Evolutionary conservation across 2,329 filamentous ascomycete species (phyloP).

Genomic region (Hymenoscyphus linearis): DNA sequence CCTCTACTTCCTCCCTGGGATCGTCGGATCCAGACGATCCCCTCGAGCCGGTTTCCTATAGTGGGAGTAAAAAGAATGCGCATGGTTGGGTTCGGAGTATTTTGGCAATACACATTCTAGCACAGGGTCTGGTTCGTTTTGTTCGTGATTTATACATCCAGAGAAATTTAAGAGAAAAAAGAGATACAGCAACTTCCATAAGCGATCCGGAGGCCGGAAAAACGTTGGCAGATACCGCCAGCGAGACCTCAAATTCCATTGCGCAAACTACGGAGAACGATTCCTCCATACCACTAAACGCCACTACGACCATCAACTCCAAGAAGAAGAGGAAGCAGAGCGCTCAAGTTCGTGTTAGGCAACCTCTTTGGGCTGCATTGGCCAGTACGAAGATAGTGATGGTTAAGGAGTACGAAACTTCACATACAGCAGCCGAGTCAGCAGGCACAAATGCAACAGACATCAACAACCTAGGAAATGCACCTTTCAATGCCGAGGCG

Average conservation of each 20-base stretch:
- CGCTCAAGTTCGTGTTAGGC: constrained; percentile 81
- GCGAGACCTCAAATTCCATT: constrained; percentile 32
- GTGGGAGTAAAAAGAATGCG: constrained; percentile 52
- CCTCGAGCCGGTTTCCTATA: constrained; percentile 37
- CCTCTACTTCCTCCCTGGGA: constrained; percentile 23
- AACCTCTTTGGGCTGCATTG: constrained; percentile 90
- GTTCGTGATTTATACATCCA: constrained; percentile 64
- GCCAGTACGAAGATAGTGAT: constrained; percentile 96
- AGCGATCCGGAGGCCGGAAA: constrained; percentile 62
- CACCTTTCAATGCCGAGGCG: constrained; percentile 64
- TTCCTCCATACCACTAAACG: constrained; percentile 20
- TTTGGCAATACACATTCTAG: constrained; percentile 69
- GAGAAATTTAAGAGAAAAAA: constrained; percentile 43
- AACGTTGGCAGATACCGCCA: constrained; percentile 44
- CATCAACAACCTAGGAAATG: constrained; percentile 71
- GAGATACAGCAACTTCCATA: constrained; percentile 44
- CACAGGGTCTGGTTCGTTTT: constrained; percentile 66
- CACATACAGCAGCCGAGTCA: constrained; percentile 67
- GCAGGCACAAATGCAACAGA: constrained; percentile 70
- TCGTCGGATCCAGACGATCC: constrained; percentile 39
- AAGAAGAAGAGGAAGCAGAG: constrained; percentile 90
- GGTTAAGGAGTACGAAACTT: constrained; percentile 84
- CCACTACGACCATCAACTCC: constrained; percentile 40
- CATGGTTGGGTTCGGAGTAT: constrained; percentile 64
- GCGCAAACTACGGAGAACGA: constrained; percentile 24